phyloP scores from a whole-genome alignment of 2,329 filamentous ascomycete species.

The Trichoderma sp. region DNA sequence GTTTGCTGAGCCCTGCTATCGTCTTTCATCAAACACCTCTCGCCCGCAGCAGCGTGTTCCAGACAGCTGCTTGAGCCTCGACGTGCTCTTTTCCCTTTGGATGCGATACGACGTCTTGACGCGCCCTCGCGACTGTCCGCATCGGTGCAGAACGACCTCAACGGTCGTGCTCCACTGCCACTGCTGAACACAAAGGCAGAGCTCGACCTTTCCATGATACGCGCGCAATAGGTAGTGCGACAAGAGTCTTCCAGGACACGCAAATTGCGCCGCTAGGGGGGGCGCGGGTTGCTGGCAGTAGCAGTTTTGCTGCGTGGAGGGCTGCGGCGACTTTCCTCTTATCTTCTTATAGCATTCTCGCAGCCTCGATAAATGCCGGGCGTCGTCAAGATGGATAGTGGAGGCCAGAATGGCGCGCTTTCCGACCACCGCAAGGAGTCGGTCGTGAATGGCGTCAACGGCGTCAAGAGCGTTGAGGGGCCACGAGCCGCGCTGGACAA shows the following conservation, averaged over 20 bases:
- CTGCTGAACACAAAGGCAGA: slow-evolving; percentile 29
- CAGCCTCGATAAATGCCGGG: slow-evolving; percentile 50
- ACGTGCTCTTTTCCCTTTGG: slow-evolving; percentile 1
- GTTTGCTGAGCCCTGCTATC: neutral
- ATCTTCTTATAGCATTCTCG: neutral
- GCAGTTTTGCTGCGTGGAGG: slow-evolving; percentile 24
- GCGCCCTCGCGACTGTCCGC: slow-evolving; percentile 30
- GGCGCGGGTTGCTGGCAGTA: slow-evolving; percentile 24
- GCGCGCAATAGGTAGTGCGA: slow-evolving; percentile 29
- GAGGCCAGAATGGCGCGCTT: slow-evolving; percentile 55
- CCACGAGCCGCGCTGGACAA: slow-evolving; percentile 40
- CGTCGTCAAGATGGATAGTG: slow-evolving; percentile 58
- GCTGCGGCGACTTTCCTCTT: slow-evolving; percentile 23
- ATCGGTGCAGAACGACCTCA: slow-evolving; percentile 33
- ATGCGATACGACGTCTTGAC: slow-evolving; percentile 23
- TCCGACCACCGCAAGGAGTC: slow-evolving; percentile 59
- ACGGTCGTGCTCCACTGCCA: slow-evolving; percentile 33
- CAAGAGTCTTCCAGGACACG: slow-evolving; percentile 22
- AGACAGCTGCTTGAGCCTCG: neutral
- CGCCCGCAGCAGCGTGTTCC: neutral
- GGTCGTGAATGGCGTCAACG: slow-evolving; percentile 50
- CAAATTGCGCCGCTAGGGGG: slow-evolving; percentile 29
- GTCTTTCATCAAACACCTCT: neutral
- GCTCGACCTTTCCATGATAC: slow-evolving; percentile 32
- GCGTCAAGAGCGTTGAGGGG: slow-evolving; percentile 36